Percentiles rank a stretch among this genome's conserved stretches.
Conservation (phyloP, 805 yeast genomes). For the Saccharomyces mikatae region DNA sequence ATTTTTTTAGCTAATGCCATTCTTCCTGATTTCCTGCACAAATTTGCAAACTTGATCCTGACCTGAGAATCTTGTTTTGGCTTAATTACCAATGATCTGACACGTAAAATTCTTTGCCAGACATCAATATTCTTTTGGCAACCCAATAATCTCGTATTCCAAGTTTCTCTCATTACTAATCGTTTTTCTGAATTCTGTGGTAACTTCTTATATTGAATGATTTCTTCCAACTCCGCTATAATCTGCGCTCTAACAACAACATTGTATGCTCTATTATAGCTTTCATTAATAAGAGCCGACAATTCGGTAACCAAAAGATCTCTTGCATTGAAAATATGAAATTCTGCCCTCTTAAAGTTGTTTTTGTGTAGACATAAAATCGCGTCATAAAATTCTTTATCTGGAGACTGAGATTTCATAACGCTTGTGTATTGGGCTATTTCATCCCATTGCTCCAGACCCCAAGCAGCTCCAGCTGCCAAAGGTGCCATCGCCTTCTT, state of each 20-base stretch:
- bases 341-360: conserved; percentile 72
- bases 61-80: conserved; percentile 96
- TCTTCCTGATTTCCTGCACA: conserved; percentile 90
- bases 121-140: conserved; percentile 96
- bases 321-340: conserved; percentile 75
- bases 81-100: conserved; percentile 82
- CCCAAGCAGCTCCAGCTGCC: conserved; percentile 99
- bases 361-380: conserved; percentile 78
- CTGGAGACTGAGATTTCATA: conserved; percentile 89
- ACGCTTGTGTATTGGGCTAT: conserved; percentile 87
- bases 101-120: conserved; percentile 96
- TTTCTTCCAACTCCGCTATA: conserved; percentile 94
- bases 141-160: conserved; percentile 88
- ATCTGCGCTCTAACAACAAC: conserved; percentile 95
- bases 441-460: conserved; percentile 91
- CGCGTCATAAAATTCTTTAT: conserved; percentile 90
- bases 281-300: conserved; percentile 89
- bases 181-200: conserved; percentile 80
- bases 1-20: conserved; percentile 89
- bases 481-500: conserved; percentile 85
- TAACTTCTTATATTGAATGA: conserved; percentile 75
- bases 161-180: conserved; percentile 73
- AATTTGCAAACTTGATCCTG: conserved; percentile 96
- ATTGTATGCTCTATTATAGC: conserved; percentile 92
- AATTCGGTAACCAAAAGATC: conserved; percentile 87